Conservation (phyloP, 1,284 basidiomycete species). For the Trichosporon faecale region DNA sequence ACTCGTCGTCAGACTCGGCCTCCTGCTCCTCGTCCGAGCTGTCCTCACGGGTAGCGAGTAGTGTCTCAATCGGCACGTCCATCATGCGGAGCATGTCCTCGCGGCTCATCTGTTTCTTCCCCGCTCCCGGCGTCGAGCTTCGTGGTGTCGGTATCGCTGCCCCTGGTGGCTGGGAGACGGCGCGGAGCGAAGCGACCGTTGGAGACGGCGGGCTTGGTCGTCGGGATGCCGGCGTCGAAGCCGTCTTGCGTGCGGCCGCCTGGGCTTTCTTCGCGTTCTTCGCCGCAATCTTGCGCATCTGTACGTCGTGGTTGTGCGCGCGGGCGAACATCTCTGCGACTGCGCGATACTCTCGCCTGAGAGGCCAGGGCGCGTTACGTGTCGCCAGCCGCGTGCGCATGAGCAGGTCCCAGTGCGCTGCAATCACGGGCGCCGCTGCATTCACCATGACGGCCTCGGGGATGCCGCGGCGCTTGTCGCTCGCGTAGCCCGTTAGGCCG, state of each 20-base stretch:
- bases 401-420: conserved; percentile 31
- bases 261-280: not conserved
- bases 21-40: conserved; percentile 33
- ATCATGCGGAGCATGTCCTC: conserved; percentile 20
- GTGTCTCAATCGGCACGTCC: conserved; percentile 24
- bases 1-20: conserved; percentile 16
- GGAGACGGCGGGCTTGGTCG: not conserved
- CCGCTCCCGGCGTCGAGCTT: not conserved
- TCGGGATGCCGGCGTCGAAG: not conserved
- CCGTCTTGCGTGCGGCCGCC: not conserved
- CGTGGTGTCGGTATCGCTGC: not conserved
- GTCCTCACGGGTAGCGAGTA: conserved; percentile 28
- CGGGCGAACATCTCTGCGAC: conserved; percentile 28
- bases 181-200: not conserved
- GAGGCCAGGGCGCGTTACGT: conserved; percentile 27
- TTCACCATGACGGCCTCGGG: conserved; percentile 33
- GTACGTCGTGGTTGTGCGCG: conserved; percentile 1
- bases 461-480: conserved; percentile 33
- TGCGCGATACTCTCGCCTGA: not conserved
- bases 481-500: conserved; percentile 22
- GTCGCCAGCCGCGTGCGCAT: conserved; percentile 22
- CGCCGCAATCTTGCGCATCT: conserved; percentile 6
- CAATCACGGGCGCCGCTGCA: conserved; percentile 27
- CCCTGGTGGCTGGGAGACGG: not conserved
- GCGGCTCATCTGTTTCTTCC: not conserved